Conservation (phyloP, 495 filamentous ascomycete species). For the Hyaloscypha variabilis region DNA sequence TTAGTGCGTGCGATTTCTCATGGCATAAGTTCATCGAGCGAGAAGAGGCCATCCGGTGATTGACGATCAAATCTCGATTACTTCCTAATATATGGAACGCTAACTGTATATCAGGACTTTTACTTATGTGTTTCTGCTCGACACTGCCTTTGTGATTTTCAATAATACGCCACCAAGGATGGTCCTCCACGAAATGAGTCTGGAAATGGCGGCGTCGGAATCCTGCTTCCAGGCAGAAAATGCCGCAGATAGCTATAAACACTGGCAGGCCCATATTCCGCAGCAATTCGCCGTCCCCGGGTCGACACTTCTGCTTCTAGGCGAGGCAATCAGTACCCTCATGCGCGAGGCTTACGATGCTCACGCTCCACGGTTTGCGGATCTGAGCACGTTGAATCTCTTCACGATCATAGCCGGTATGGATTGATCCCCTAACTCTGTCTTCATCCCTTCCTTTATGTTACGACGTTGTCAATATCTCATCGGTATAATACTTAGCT, state of each 20-base stretch:
- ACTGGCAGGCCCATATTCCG: conserved; percentile 2
- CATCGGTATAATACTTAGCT: no score
- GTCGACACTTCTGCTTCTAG: neutral
- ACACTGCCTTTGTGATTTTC: conserved; percentile 20
- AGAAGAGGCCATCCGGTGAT: conserved; percentile 17
- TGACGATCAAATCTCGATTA: neutral
- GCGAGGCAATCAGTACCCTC: conserved; percentile 7
- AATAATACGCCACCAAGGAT: conserved; percentile 31
- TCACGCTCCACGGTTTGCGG: neutral
- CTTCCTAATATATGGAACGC: neutral
- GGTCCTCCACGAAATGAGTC: conserved; percentile 38
- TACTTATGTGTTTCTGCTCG: conserved; percentile 18
- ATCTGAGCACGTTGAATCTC: conserved; percentile 9
- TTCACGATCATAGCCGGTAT: conserved; percentile 9
- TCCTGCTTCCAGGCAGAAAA: conserved; percentile 36
- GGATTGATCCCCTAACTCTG: neutral
- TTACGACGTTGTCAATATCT: no score
- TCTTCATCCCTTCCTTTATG: no score
- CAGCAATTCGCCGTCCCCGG: neutral
- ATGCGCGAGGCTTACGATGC: conserved; percentile 6
- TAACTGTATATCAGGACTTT: conserved; percentile 7
- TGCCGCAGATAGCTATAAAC: neutral
- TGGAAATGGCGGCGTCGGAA: conserved; percentile 35
- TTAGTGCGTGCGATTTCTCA: neutral
- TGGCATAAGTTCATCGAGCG: conserved; percentile 15